These are phyloP conservation scores for Coix lacrymajobi DNA, from an alignment of 176 grass and related monocot genomes.

Conservation along the genomic window DNA sequence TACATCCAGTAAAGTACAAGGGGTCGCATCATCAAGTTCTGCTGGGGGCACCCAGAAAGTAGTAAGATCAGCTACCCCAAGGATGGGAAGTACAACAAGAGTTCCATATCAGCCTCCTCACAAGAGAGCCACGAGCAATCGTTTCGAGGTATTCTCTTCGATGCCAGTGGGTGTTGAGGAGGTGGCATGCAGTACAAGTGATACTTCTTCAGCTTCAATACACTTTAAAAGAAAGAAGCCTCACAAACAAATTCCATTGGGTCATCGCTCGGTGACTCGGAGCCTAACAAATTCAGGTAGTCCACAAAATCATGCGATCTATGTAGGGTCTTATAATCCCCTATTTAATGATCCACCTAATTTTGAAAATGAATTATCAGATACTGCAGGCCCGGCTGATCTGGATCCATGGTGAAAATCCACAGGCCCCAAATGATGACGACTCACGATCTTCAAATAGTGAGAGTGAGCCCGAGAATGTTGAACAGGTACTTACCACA, in stretches of 20 bases:
- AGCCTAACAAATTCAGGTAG: neutral
- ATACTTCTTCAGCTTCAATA: neutral
- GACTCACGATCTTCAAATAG: too few relatives aligned
- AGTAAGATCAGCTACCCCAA: neutral
- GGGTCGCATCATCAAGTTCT: neutral
- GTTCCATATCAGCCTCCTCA: neutral
- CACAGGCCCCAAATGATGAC: too few relatives aligned
- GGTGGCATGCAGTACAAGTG: neutral
- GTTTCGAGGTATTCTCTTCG: neutral
- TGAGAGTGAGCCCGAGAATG: too few relatives aligned
- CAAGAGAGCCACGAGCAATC: neutral
- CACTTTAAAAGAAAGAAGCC: conserved; percentile 10
- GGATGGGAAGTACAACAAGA: rapidly evolving
- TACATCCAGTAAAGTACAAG: neutral
- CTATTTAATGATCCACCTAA: neutral
- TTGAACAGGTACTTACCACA: neutral
- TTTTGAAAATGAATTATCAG: neutral
- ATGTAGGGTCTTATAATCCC: too few relatives aligned
- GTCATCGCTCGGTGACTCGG: neutral
- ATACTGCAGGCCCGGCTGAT: too few relatives aligned
- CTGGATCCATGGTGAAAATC: neutral
- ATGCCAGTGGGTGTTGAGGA: neutral
- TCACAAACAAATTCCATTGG: too few relatives aligned
- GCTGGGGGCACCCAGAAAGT: neutral
- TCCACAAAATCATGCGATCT: neutral